A percentile compares a stretch with the other conserved stretches of the same genome.
phyloP scores from a whole-genome alignment of 495 filamentous ascomycete genomes.

The Xylaria intraflava region DNA sequence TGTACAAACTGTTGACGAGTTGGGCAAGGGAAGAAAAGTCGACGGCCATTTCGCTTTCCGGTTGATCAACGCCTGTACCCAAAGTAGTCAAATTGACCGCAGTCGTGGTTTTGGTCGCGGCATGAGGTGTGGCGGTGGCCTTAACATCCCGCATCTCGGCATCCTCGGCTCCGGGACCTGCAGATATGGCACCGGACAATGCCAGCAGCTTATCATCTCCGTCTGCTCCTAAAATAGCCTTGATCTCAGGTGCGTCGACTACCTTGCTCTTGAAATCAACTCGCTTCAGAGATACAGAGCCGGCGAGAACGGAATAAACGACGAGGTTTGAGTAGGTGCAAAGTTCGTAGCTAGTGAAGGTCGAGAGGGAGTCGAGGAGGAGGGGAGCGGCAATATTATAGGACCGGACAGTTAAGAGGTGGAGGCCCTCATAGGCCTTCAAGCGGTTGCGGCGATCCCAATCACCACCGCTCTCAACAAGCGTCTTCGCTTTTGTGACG shows the following conservation, averaged over 20 bases:
- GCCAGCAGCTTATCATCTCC: slow-evolving; percentile 80
- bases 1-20: slow-evolving; percentile 85
- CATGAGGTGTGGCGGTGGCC: slow-evolving; percentile 32
- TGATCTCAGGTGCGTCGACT: slow-evolving; percentile 95
- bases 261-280: slow-evolving; percentile 99
- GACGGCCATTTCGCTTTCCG: slow-evolving; percentile 69
- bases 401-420: slow-evolving; percentile 84
- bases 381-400: slow-evolving; percentile 86
- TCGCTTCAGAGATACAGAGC: slow-evolving; percentile 87
- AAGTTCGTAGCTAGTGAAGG: slow-evolving; percentile 97
- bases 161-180: slow-evolving; percentile 70
- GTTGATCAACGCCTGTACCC: slow-evolving; percentile 57
- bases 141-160: slow-evolving; percentile 68
- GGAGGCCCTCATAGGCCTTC: slow-evolving; percentile 95
- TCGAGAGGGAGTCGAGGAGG: slow-evolving; percentile 90
- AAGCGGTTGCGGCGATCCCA: slow-evolving; percentile 97
- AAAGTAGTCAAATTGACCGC: slow-evolving; percentile 80
- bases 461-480: slow-evolving; percentile 91
- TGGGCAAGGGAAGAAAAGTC: slow-evolving; percentile 78
- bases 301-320: slow-evolving; percentile 90
- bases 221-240: slow-evolving; percentile 79
- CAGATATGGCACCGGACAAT: slow-evolving; percentile 65
- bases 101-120: slow-evolving; percentile 53
- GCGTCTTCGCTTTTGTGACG: slow-evolving; percentile 78
- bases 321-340: slow-evolving; percentile 93